phyloP scores from a whole-genome alignment of 305 asterid genomes.

The Rubia tinctorum region DNA sequence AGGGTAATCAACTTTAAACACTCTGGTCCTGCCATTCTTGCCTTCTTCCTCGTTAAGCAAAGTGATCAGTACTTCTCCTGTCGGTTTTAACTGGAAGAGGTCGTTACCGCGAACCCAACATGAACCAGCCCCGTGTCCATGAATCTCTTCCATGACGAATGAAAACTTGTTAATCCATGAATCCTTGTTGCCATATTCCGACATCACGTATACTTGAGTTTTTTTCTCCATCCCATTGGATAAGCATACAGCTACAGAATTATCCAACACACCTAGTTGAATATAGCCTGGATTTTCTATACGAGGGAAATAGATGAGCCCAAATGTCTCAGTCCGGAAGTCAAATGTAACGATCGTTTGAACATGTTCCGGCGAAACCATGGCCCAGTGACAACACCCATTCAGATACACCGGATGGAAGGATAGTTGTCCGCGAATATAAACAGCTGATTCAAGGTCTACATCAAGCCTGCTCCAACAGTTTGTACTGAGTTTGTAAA shows the following conservation, averaged over 20 bases:
- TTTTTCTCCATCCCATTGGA: background rate
- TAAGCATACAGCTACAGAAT: background rate
- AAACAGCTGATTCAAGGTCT: background rate
- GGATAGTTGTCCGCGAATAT: background rate
- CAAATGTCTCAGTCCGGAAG: background rate
- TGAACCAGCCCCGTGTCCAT: too few species aligned
- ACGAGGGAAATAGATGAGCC: background rate
- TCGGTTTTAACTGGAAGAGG: too few species aligned
- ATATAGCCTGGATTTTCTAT: background rate
- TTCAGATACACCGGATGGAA: background rate
- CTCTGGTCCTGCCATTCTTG: background rate
- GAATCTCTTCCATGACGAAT: too few species aligned
- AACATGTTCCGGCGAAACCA: background rate
- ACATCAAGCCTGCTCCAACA: background rate
- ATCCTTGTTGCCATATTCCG: background rate
- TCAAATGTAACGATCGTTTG: background rate
- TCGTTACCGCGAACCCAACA: background rate
- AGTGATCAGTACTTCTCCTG: background rate
- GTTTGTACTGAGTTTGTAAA: background rate
- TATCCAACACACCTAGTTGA: background rate
- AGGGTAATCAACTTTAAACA: background rate
- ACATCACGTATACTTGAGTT: background rate
- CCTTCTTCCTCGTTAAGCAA: background rate
- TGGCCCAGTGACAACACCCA: background rate
- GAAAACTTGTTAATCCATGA: background rate